Conservation (phyloP, 192 early-diverging fungal species). For the Hyaloraphidium curvatum region DNA sequence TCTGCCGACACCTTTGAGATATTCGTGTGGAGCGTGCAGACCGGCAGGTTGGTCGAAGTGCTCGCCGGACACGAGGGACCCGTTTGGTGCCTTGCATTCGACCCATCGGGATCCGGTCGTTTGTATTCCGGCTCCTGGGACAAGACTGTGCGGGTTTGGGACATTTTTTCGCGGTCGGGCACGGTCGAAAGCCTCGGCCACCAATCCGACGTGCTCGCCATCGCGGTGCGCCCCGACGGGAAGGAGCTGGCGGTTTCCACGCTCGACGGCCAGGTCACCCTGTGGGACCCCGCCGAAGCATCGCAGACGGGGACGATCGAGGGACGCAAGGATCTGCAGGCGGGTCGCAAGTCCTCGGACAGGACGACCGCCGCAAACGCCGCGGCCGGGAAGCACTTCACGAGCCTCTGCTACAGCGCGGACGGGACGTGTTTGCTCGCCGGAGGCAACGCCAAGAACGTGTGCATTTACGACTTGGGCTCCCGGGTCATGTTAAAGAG, state of each 20-base stretch:
- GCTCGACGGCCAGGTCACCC: constrained; percentile 76
- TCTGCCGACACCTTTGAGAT: constrained; percentile 90
- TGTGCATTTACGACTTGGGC: constrained; percentile 82
- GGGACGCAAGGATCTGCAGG: constrained; percentile 79
- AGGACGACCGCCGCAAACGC: constrained; percentile 62
- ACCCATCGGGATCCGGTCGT: constrained; percentile 45
- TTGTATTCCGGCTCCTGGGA: constrained; percentile 90
- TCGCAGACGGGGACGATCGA: constrained; percentile 60
- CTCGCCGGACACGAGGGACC: constrained; percentile 85
- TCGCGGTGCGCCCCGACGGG: constrained; percentile 80
- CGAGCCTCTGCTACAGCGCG: constrained; percentile 77
- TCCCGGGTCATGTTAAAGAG: constrained; percentile 56
- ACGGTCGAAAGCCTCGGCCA: constrained; percentile 61
- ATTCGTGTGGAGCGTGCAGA: constrained; percentile 96
- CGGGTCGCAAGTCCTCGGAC: constrained; percentile 66
- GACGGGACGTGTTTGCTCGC: constrained; percentile 83
- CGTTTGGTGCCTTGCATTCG: constrained; percentile 66
- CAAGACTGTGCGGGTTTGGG: constrained; percentile 70
- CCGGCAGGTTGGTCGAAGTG: constrained; percentile 91
- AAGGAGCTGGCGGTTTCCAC: constrained; percentile 70
- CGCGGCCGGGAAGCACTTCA: constrained; percentile 74
- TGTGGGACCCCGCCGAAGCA: constrained; percentile 77
- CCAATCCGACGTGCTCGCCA: constrained; percentile 60
- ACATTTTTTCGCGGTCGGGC: constrained; percentile 74
- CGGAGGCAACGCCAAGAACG: constrained; percentile 86